Conservation (phyloP, 345 rosid genomes). For the Gossypium stocksii region DNA sequence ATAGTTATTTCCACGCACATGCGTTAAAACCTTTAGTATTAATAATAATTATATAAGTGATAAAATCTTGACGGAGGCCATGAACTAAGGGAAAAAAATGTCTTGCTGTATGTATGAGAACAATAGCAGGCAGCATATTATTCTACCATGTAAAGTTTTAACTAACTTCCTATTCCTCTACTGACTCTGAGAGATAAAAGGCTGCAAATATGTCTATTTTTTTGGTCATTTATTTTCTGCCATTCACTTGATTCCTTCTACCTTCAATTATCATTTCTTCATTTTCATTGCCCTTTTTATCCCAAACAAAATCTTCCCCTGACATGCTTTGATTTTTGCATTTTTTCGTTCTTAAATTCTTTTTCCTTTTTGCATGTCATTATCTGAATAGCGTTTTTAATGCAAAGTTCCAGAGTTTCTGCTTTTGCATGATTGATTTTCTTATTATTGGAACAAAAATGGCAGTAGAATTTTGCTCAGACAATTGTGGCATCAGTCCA, state of each 20-base stretch:
- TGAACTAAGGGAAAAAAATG: too few species aligned
- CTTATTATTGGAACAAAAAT: constrained; percentile 23
- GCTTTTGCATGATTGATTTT: constrained; percentile 7
- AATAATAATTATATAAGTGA: too few species aligned
- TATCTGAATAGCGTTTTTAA: background rate
- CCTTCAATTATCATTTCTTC: background rate
- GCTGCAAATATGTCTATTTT: too few species aligned
- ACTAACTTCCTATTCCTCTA: background rate
- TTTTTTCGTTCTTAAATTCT: background rate
- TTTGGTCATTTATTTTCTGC: background rate
- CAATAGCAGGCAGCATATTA: too few species aligned
- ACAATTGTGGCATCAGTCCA: constrained; percentile 54
- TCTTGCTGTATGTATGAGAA: too few species aligned
- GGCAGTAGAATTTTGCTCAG: constrained; percentile 66
- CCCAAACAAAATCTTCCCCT: background rate
- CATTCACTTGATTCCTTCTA: background rate
- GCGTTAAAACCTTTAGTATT: too few species aligned
- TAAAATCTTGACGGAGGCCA: too few species aligned
- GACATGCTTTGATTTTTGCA: background rate
- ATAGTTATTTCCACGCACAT: too few species aligned
- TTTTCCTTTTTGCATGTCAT: background rate
- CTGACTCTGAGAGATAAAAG: too few species aligned
- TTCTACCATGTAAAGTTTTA: background rate
- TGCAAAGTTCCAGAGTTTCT: background rate
- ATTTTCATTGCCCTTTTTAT: background rate